Evolutionary conservation across 2,329 filamentous ascomycete species (phyloP).

Genomic region (Cadophora sp.): DNA sequence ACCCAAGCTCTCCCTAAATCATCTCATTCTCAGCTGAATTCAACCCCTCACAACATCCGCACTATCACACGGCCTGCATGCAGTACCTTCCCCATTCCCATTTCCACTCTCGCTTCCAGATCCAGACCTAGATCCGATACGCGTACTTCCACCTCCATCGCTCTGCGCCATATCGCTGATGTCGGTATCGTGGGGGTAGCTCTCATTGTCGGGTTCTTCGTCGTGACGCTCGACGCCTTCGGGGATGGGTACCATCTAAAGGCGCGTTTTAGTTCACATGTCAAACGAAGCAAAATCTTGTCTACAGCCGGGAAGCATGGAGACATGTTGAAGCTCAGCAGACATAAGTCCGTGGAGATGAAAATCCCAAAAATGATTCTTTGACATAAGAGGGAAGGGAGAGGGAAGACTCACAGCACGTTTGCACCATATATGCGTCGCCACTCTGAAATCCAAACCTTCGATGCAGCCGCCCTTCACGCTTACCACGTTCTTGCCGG

Average conservation of each 20-base stretch:
- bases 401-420: conserved; percentile 49
- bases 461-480: conserved; percentile 73
- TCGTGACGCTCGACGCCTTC: conserved; percentile 64
- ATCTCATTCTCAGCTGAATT: neutral
- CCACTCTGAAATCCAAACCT: conserved; percentile 64
- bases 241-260: conserved; percentile 67
- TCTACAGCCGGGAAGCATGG: too few relatives aligned
- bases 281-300: too few relatives aligned
- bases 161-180: neutral
- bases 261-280: neutral
- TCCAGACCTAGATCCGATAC: neutral
- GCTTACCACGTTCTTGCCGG: conserved; percentile 65
- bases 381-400: neutral
- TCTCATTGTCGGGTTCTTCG: conserved; percentile 52
- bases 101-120: neutral
- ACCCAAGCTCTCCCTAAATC: neutral
- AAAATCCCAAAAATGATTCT: too few relatives aligned
- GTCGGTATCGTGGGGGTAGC: conserved; percentile 7
- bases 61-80: neutral
- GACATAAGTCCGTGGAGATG: too few relatives aligned
- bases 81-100: neutral
- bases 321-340: too few relatives aligned
- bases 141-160: conserved; percentile 13
- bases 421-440: conserved; percentile 73
- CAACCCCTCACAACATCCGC: neutral